A percentile compares a stretch with the other conserved stretches of the same genome.
These are phyloP conservation scores for Cyberlindnera petersonii DNA, from an alignment of 805 yeast genomes.

Conservation along the genomic window DNA sequence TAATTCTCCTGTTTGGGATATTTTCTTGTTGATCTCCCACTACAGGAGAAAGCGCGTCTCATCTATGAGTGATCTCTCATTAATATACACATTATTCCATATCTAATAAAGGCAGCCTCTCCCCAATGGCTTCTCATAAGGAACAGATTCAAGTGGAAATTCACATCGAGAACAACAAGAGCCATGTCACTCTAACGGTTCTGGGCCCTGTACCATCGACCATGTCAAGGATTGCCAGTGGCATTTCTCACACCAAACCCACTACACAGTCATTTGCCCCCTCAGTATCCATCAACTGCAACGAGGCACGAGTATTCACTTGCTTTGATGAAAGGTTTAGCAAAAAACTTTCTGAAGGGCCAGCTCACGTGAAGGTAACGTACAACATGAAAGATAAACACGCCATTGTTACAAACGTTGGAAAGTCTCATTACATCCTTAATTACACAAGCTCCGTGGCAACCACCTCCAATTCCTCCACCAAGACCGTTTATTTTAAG, in stretches of 20 bases:
- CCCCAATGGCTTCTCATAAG: background rate
- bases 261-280: slow-evolving; percentile 12
- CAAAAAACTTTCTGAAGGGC: background rate
- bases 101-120: no score
- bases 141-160: slow-evolving; percentile 1
- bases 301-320: slow-evolving; percentile 21
- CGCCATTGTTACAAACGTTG: slow-evolving; percentile 13
- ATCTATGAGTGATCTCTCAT: no score
- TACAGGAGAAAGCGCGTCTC: no score
- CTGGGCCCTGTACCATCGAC: slow-evolving; percentile 14
- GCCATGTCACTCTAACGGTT: slow-evolving; percentile 6
- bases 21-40: background rate
- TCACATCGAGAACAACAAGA: slow-evolving; percentile 1
- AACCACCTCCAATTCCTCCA: background rate
- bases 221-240: slow-evolving; percentile 16
- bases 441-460: slow-evolving; percentile 6
- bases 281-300: slow-evolving; percentile 15
- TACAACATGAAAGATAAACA: slow-evolving; percentile 21
- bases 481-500: background rate
- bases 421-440: slow-evolving; percentile 4
- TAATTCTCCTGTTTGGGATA: background rate
- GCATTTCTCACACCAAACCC: slow-evolving; percentile 10
- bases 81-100: no score
- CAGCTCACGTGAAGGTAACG: slow-evolving; percentile 18
- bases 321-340: slow-evolving; percentile 4